Base-by-base conservation (phyloP, 768 basidiomycete genomes). In the Leccinum uliginosum region DNA sequence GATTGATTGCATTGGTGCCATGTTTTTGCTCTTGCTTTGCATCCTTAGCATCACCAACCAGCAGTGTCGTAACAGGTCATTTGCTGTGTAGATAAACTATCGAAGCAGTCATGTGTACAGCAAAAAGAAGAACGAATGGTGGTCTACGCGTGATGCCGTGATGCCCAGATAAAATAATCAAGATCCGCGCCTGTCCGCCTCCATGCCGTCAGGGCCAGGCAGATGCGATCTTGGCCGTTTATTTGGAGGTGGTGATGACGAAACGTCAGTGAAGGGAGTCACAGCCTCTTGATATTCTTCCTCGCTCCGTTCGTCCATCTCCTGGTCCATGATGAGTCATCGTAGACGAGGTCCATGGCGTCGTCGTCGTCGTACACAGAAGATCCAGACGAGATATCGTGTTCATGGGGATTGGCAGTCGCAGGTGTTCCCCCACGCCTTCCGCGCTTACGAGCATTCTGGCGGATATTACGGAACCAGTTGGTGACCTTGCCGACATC, bases 401-500 rank as follows among this genome's bases (percentile, higher is more conserved):
- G 83, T 23, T 85, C 86, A n/a, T 65, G 67, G 23, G 50, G 53
- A 53, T 71, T 51, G 60, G 63, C 48, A 46, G 75, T 51, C 75
- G 79, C 15, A 30, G 64, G 54, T 24, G 32, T 49, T 73, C 62
- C 78, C 75, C 72, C 68, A 60, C 74, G 81, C 72, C 78, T 83
- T 55, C 81, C 79, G 23, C 89, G 83, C 71, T 85, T 90, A 44
- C 89, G 75, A n/a, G 89, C 80, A 17, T 87, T 87, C 73, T 92
- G 89, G 35, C 89, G 82, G 56, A 91, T 78, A 67, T 92, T 92
- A 34, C 89, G 79, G 78, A 91, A 91, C 89, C 89, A 92, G 69
- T 92, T 92, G 17, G 89, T 90, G 52, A 92, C 89, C 72, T 89
- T 90, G 61, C 84, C 86, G 55, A 91, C 71, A 71, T 92, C 89